Evolutionary conservation across 805 yeast species (phyloP), one percentile per base, ranked within the genome.

Genomic region (Barnettozyma salicaria): DNA sequence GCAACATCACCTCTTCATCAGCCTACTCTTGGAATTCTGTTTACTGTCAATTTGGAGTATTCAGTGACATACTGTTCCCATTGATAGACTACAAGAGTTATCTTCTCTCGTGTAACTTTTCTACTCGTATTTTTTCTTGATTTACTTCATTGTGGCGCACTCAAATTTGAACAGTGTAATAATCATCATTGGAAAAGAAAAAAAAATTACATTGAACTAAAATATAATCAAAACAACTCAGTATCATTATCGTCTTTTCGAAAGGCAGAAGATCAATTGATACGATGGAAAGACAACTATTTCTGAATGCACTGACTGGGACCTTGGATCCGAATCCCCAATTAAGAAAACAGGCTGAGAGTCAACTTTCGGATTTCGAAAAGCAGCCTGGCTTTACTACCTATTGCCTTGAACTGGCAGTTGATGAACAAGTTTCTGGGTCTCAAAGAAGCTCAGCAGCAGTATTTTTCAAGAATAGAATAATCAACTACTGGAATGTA

Each of bases 401-500:
- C 11, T 74, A 73, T 50, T 61, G 77, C 32, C 58, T 78, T 20
- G 73, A 69, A 27, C 59, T 76, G 31, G 64, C 73, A 11, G 55
- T 61, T 8, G 80, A 77, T 46, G 55, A 55, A 4, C 58, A 63
- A 4, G 59, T 65, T 21, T 61, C 74, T 5, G 42, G 49, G 6
- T 63, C 65, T 10, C 67, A 76, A 34, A 67, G 76, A 41, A 62
- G 73, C 42, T 80, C 85, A 10, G 69, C 81, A 6, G 79, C 82
- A 0, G 80, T 83, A 6, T 80, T 74, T 53, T 74, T 80, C 57
- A 83, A 83, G 53, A 82, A 82, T 55, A 66, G 74, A 39, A 63
- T 81, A 22, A 67, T 67, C 27, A 61, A 68, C 27, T 64, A 68
- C 37, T 80, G 89, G 88, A 58, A 60, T 18, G 50, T 45, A 28